Percentiles rank a stretch among this genome's conserved stretches.
Conservation (phyloP, 257 asterid genomes). For the Solanum tarapatanum region DNA sequence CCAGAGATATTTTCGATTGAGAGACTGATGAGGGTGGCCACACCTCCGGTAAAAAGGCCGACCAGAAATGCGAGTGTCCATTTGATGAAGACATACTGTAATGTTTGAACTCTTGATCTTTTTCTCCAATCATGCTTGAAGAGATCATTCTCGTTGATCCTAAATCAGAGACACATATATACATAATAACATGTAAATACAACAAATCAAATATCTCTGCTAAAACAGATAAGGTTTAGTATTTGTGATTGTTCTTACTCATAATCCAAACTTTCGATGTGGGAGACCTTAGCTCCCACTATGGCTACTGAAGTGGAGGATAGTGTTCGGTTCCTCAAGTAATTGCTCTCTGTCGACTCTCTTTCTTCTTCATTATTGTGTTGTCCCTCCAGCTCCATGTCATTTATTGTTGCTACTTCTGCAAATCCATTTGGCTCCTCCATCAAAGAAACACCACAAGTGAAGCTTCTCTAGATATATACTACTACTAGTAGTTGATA, state of each 20-base stretch:
- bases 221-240: not conserved
- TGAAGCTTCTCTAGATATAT: not conserved
- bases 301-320: constrained; percentile 55
- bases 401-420: not conserved
- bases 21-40: constrained; percentile 75
- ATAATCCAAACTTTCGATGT: constrained; percentile 85
- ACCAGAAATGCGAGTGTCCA: constrained; percentile 78
- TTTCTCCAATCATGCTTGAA: constrained; percentile 98
- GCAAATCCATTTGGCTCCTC: constrained; percentile 22
- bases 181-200: not conserved
- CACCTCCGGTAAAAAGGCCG: constrained; percentile 75
- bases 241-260: constrained; percentile 39
- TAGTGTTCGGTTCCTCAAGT: constrained; percentile 34
- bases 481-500: not conserved
- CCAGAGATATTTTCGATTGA: constrained; percentile 86
- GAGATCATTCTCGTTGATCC: constrained; percentile 84
- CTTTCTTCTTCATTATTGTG: constrained; percentile 13
- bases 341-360: constrained; percentile 68
- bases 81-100: constrained; percentile 65
- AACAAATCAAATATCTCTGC: not conserved
- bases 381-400: constrained; percentile 21
- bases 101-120: constrained; percentile 53
- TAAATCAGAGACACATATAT: constrained; percentile 1
- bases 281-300: constrained; percentile 71
- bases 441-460: not conserved